phyloP scores from a whole-genome alignment of 371 early-diverging fungal species.

The Vairimorpha necatrix region DNA sequence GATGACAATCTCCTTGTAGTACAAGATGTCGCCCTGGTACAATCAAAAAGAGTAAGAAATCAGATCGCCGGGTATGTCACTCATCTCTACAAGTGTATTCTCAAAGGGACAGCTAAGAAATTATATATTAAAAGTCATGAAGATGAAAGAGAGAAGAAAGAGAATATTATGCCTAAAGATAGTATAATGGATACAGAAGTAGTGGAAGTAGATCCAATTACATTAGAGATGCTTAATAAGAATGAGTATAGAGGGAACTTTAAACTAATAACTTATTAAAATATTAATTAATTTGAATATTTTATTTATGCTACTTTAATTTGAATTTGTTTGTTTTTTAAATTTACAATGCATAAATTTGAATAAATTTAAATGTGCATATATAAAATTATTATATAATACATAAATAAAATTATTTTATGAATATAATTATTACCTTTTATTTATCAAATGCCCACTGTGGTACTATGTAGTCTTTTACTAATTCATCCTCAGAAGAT shows the following conservation, averaged over 20 bases:
- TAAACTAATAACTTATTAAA: conserved; percentile 26
- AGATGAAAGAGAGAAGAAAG: conserved; percentile 99
- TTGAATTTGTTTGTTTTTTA: neutral
- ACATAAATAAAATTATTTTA: too few species aligned
- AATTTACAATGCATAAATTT: neutral
- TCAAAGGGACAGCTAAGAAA: conserved; percentile 94
- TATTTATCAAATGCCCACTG: neutral
- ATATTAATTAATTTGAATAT: neutral
- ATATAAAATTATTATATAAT: too few species aligned
- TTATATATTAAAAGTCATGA: conserved; percentile 99
- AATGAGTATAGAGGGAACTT: conserved; percentile 61
- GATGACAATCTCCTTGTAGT: conserved; percentile 98
- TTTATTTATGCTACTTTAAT: neutral
- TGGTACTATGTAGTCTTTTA: neutral
- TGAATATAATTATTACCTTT: neutral
- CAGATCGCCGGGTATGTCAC: conserved; percentile 99
- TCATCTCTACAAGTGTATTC: conserved; percentile 98
- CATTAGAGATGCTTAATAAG: conserved; percentile 66
- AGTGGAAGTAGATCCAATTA: conserved; percentile 89
- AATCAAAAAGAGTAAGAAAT: conserved; percentile 98
- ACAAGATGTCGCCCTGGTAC: conserved; percentile 91
- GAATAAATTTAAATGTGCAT: neutral
- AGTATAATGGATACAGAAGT: conserved; percentile 86
- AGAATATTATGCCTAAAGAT: conserved; percentile 97
- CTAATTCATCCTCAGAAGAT: neutral